Percentiles rank a stretch among this genome's conserved stretches.
phyloP scores from a whole-genome alignment of 2,329 filamentous ascomycete genomes.

The Aspergillus japonicus region DNA sequence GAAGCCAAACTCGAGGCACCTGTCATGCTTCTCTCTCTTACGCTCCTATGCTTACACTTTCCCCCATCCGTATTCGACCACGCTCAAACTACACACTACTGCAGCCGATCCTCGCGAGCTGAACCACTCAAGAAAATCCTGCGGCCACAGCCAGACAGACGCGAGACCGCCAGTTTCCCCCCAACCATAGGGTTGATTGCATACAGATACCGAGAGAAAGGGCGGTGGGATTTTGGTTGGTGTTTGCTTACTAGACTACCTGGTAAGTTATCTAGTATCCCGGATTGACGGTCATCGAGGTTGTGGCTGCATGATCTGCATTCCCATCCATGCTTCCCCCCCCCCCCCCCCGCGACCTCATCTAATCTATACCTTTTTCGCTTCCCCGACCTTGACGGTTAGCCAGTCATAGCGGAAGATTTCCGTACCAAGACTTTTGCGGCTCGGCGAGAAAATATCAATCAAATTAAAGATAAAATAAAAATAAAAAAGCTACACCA shows the following conservation, averaged over 20 bases:
- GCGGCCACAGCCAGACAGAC: background rate
- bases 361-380: background rate
- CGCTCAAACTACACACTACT: background rate
- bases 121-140: background rate
- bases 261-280: background rate
- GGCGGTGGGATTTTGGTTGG: slow-evolving; percentile 6
- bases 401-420: background rate
- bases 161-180: slow-evolving; percentile 6
- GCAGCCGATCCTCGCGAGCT: slow-evolving; percentile 1
- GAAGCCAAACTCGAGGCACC: background rate
- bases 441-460: slow-evolving; percentile 5
- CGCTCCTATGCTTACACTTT: background rate
- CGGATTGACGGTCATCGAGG: background rate
- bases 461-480: too few relatives aligned
- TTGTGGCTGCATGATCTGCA: slow-evolving; percentile 10
- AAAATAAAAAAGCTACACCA: background rate
- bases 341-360: background rate
- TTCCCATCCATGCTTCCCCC: background rate
- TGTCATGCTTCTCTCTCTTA: background rate
- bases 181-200: slow-evolving; percentile 8
- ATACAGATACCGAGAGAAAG: slow-evolving; percentile 8
- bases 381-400: background rate
- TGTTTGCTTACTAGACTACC: too few relatives aligned
- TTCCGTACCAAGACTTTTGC: slow-evolving; percentile 5
- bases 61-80: background rate